These are phyloP conservation scores for Corymbia citriodora DNA, from an alignment of 441 rosid species.

Conservation along the genomic window DNA sequence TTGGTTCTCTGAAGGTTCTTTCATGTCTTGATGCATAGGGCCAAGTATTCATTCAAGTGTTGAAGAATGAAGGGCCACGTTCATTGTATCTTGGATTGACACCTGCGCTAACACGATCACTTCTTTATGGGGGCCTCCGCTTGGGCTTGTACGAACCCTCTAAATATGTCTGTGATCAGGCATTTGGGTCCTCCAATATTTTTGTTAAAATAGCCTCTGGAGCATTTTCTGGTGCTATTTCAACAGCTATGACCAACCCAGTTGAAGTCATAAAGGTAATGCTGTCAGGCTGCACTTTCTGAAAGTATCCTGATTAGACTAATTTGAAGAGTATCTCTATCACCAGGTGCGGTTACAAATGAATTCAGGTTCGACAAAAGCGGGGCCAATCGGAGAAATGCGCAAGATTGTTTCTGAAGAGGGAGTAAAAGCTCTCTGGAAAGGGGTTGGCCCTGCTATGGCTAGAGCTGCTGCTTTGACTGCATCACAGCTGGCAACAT, in stretches of 20 bases:
- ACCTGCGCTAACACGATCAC: slow-evolving; percentile 78
- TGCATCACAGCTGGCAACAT: slow-evolving; percentile 87
- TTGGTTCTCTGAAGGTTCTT: background rate
- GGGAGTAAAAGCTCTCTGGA: slow-evolving; percentile 82
- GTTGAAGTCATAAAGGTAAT: slow-evolving; percentile 82
- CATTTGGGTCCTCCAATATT: slow-evolving; percentile 68
- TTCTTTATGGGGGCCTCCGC: slow-evolving; percentile 88
- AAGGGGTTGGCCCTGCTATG: slow-evolving; percentile 93
- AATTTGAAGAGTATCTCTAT: slow-evolving; percentile 7
- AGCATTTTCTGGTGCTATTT: slow-evolving; percentile 70
- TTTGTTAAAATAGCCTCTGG: slow-evolving; percentile 80
- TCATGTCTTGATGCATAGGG: slow-evolving; percentile 33
- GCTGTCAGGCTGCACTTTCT: background rate
- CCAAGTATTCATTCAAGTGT: slow-evolving; percentile 36
- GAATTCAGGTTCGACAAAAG: slow-evolving; percentile 39
- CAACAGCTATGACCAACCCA: slow-evolving; percentile 89
- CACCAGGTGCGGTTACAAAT: slow-evolving; percentile 77
- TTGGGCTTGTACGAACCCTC: slow-evolving; percentile 89
- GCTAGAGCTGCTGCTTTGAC: slow-evolving; percentile 84
- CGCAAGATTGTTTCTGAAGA: slow-evolving; percentile 52
- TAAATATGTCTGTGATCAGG: slow-evolving; percentile 58
- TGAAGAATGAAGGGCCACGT: slow-evolving; percentile 63
- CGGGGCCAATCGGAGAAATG: slow-evolving; percentile 47
- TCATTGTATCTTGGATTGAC: slow-evolving; percentile 69
- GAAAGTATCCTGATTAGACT: slow-evolving; percentile 1